phyloP scores from a whole-genome alignment of 164 flowering plant species.

The Sedum album region DNA sequence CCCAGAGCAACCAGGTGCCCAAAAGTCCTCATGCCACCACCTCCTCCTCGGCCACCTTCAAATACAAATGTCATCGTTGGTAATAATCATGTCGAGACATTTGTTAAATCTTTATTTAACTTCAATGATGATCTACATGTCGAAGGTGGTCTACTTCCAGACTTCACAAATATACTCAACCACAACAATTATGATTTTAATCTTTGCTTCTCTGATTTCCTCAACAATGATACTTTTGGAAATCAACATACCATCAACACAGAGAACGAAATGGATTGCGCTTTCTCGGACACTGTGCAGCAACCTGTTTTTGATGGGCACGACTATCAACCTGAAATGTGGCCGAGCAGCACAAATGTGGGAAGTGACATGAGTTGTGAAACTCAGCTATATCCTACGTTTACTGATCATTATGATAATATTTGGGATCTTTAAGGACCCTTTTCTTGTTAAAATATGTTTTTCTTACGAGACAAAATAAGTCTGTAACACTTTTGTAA shows the following conservation, averaged over 20 bases:
- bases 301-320: too few species aligned
- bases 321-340: not conserved
- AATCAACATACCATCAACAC: not conserved
- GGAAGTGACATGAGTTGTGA: not conserved
- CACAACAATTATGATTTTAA: not conserved
- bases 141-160: not conserved
- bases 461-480: too few species aligned
- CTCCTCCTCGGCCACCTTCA: not conserved
- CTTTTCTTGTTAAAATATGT: too few species aligned
- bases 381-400: not conserved
- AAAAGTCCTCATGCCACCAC: not conserved
- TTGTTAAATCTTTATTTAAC: not conserved
- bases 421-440: slow-evolving; percentile 1
- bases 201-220: not conserved
- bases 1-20: not conserved
- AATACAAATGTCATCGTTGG: not conserved
- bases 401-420: not conserved
- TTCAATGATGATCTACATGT: too few species aligned
- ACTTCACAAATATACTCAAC: not conserved
- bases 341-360: not conserved
- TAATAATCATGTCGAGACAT: not conserved
- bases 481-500: too few species aligned
- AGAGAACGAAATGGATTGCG: not conserved
- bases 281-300: not conserved
- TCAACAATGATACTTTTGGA: not conserved